Conservation (phyloP, 2,329 filamentous ascomycete species). For the Stemphylium lycopersici region DNA sequence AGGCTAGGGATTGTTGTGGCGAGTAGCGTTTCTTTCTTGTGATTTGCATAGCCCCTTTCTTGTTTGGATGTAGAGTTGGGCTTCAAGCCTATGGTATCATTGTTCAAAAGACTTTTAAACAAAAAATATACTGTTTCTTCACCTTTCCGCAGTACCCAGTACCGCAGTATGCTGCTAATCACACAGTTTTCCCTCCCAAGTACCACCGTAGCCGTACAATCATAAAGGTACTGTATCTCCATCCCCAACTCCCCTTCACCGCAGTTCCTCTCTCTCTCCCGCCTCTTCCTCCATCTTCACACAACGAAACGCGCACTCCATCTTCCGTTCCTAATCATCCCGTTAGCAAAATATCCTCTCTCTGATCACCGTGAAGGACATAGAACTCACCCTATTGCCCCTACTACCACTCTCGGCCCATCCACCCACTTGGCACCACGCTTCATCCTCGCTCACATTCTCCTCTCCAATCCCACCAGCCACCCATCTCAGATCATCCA, state of each 20-base stretch:
- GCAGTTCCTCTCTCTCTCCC: conserved; percentile 11
- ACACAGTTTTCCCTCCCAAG: no score
- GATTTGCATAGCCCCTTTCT: no score
- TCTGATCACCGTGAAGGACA: neutral
- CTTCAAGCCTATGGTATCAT: no score
- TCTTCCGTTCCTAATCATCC: conserved; percentile 11
- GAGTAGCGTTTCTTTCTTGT: no score
- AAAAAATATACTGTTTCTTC: no score
- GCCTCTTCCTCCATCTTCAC: conserved; percentile 8
- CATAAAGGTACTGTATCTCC: no score
- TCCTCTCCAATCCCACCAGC: neutral
- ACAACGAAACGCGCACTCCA: conserved; percentile 24
- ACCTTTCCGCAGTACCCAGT: neutral
- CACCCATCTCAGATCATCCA: conserved; percentile 3
- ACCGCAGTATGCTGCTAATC: no score
- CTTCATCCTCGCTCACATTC: neutral
- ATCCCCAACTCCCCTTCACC: neutral
- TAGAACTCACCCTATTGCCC: conserved; percentile 11
- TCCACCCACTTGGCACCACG: conserved; percentile 12
- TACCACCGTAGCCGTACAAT: no score
- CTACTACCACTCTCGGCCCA: conserved; percentile 11
- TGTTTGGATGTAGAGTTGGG: no score
- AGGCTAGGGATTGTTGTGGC: no score
- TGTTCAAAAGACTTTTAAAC: no score
- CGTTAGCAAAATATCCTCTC: conserved; percentile 1